phyloP scores from a whole-genome alignment of 805 yeast species.

The Metschnikowia bowlesiae region DNA sequence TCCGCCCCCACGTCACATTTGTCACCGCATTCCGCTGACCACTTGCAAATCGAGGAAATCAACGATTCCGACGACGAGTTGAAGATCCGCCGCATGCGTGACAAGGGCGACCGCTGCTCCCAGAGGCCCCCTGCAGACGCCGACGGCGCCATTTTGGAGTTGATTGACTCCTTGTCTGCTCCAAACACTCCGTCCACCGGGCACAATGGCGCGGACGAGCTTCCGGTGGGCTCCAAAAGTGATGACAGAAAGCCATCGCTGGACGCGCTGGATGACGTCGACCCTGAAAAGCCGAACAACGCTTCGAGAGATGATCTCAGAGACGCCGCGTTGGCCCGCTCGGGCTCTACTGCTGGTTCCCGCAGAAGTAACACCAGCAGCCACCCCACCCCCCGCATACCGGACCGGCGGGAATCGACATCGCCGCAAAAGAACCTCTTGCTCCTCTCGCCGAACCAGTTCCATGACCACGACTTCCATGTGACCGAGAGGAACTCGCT shows the following conservation, averaged over 20 bases:
- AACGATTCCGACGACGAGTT: constrained; percentile 39
- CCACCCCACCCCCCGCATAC: neutral
- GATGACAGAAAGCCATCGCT: neutral
- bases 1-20: neutral
- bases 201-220: constrained; percentile 5
- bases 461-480: constrained; percentile 32
- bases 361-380: neutral
- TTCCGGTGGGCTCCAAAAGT: neutral
- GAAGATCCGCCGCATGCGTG: constrained; percentile 12
- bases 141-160: constrained; percentile 19
- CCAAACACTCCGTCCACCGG: constrained; percentile 18
- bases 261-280: neutral
- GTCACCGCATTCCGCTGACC: neutral
- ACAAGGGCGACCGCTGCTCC: constrained; percentile 14
- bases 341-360: no score
- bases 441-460: constrained; percentile 38
- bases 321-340: neutral
- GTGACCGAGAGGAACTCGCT: constrained; percentile 12
- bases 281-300: neutral
- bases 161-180: constrained; percentile 18
- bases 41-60: constrained; percentile 35
- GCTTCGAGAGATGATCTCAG: neutral
- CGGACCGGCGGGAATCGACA: neutral
- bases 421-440: constrained; percentile 27
- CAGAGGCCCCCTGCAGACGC: constrained; percentile 6